Percentiles rank a stretch among this genome's conserved stretches.
Conservation (phyloP, 2,329 filamentous ascomycete species). For the Trichoderma sp. region DNA sequence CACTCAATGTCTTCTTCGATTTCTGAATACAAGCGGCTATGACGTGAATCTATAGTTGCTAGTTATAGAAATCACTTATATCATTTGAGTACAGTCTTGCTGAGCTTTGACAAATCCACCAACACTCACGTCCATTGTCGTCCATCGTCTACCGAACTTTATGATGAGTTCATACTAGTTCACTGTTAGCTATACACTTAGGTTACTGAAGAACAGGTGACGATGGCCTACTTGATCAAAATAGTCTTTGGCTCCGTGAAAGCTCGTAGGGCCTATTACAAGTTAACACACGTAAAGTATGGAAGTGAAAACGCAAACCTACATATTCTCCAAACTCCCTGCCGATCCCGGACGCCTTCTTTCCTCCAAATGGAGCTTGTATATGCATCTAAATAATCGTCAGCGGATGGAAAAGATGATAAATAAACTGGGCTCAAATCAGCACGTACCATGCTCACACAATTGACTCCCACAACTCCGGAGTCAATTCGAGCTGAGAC, state of each 20-base stretch:
- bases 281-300: not conserved
- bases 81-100: not conserved
- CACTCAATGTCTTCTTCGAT: not conserved
- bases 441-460: conserved; percentile 26
- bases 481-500: conserved; percentile 56
- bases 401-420: not conserved
- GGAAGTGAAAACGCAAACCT: not conserved
- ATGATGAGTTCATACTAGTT: not conserved
- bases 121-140: not conserved
- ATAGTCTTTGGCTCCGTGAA: conserved; percentile 4
- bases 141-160: not conserved
- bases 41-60: not conserved
- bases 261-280: not conserved
- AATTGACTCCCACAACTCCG: conserved; percentile 62
- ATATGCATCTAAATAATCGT: not conserved
- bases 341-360: not conserved
- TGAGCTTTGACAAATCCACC: not conserved
- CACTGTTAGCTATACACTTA: not conserved
- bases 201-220: not conserved
- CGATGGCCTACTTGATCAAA: not conserved
- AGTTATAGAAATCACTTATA: not conserved
- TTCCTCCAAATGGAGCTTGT: conserved; percentile 8
- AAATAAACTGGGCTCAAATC: not conserved
- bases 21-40: not conserved
- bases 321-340: not conserved